phyloP scores from a whole-genome alignment of 2,329 filamentous ascomycete species.

The Scolecobasidium constrictum region DNA sequence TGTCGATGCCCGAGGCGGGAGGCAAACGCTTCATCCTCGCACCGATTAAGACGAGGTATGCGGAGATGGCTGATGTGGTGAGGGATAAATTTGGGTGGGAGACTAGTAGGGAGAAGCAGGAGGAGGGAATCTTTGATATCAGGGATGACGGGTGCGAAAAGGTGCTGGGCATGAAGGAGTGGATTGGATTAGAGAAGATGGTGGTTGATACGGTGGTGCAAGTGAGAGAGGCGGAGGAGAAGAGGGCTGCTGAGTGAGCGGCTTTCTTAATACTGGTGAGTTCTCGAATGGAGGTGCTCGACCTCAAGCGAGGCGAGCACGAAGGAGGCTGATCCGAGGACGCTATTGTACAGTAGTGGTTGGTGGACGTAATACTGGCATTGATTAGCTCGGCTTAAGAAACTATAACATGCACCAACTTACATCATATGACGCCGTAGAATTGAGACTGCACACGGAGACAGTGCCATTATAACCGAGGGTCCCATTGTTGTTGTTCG shows the following conservation, averaged over 20 bases:
- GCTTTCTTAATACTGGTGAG: no score
- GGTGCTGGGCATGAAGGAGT: neutral
- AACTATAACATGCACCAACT: no score
- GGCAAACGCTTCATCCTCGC: constrained; percentile 10
- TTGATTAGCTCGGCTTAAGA: no score
- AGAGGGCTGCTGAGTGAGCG: no score
- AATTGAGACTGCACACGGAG: constrained; percentile 15
- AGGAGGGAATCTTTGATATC: neutral
- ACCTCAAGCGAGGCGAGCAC: constrained; percentile 17
- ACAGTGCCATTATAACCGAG: constrained; percentile 23
- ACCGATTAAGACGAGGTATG: neutral
- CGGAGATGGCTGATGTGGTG: no score
- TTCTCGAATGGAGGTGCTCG: no score
- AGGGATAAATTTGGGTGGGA: neutral
- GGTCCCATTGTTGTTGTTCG: constrained; percentile 14
- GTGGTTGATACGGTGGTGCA: no score
- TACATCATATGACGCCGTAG: constrained; percentile 15
- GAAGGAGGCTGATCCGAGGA: constrained; percentile 17
- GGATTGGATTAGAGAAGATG: neutral
- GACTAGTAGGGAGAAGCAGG: neutral
- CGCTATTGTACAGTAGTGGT: constrained; percentile 20
- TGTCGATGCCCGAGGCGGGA: constrained; percentile 8
- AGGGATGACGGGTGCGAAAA: neutral
- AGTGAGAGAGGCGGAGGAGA: no score
- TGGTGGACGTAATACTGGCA: constrained; percentile 33